These are phyloP conservation scores for Smallanthus sonchifolius DNA, from an alignment of 129 eudicot genomes.

Conservation along the genomic window DNA sequence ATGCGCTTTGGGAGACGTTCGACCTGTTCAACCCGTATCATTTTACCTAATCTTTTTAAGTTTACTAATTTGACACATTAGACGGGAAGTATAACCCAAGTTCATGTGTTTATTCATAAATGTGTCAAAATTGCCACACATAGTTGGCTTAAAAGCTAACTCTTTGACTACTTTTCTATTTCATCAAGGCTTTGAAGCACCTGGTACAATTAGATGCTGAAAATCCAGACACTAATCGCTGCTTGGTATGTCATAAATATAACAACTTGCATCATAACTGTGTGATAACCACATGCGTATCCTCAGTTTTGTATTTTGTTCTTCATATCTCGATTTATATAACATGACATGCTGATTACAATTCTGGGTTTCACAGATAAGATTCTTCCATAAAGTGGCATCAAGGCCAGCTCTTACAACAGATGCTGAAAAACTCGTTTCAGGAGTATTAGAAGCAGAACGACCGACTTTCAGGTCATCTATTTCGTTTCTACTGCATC, in stretches of 20 bases:
- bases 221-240: constrained; percentile 35
- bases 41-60: neutral
- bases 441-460: constrained; percentile 86
- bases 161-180: constrained; percentile 8
- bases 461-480: constrained; percentile 67
- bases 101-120: neutral
- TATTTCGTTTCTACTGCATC: neutral
- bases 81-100: neutral
- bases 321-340: neutral
- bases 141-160: constrained; percentile 3
- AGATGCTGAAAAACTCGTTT: constrained; percentile 73
- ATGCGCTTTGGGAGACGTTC: neutral
- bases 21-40: neutral
- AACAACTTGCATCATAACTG: neutral
- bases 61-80: neutral
- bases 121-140: neutral
- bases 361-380: constrained; percentile 45
- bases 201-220: constrained; percentile 33
- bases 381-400: constrained; percentile 72
- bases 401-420: constrained; percentile 76
- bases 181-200: constrained; percentile 38
- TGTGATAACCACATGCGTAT: neutral
- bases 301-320: neutral
- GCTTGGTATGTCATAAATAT: constrained; percentile 30
- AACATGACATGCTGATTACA: neutral